Evolutionary conservation across 768 basidiomycete species (phyloP).

Genomic region (Lentinula lateritia): DNA sequence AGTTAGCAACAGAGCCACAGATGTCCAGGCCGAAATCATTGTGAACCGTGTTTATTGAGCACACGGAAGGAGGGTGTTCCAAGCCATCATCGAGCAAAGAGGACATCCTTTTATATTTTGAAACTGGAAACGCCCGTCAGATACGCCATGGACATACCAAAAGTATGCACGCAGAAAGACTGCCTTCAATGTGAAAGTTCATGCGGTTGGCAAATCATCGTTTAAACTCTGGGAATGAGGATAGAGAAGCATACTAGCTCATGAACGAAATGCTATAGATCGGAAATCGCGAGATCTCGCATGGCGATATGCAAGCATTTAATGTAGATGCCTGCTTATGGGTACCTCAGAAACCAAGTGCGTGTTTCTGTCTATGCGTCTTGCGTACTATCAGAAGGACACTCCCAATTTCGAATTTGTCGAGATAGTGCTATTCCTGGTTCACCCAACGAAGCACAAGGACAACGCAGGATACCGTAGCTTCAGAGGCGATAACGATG

Average conservation of each 20-base stretch:
- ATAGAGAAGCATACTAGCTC: background rate
- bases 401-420: background rate
- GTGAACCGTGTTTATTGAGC: background rate
- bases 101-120: background rate
- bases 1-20: background rate
- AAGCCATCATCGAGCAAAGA: background rate
- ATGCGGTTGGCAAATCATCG: background rate
- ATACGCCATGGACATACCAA: background rate
- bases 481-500: background rate
- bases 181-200: background rate
- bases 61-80: background rate
- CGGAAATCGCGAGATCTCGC: background rate
- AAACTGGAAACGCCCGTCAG: background rate
- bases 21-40: background rate
- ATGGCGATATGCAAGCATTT: background rate
- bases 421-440: background rate
- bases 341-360: background rate
- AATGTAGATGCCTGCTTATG: background rate
- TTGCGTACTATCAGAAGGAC: background rate
- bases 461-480: background rate
- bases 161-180: background rate
- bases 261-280: background rate
- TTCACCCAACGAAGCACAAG: background rate
- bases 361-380: background rate
- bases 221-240: background rate